A percentile compares a stretch with the other conserved stretches of the same genome.
Evolutionary conservation across 352 stramenopile species (phyloP).

Genomic region (Globisporangium heterothallicum): DNA sequence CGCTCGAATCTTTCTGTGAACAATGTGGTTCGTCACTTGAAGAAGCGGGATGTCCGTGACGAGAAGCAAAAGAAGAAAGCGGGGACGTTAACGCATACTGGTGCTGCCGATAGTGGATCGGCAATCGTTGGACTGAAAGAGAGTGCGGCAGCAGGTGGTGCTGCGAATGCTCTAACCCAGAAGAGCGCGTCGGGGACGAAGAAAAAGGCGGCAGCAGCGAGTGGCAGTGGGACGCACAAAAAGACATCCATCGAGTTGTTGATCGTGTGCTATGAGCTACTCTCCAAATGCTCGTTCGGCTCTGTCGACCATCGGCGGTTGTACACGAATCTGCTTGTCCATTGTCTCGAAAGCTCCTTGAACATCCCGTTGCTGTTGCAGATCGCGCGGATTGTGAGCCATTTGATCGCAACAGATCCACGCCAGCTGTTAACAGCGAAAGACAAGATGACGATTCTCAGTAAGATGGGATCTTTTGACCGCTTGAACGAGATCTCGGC

Average conservation of each 20-base stretch:
- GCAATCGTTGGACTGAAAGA: slow-evolving; percentile 19
- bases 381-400: slow-evolving; percentile 73
- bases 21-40: slow-evolving; percentile 65
- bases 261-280: slow-evolving; percentile 68
- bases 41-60: slow-evolving; percentile 41
- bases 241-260: slow-evolving; percentile 79
- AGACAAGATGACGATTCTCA: slow-evolving; percentile 84
- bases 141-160: not conserved
- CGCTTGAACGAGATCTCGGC: slow-evolving; percentile 82
- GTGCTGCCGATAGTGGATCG: slow-evolving; percentile 15
- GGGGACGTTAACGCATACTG: not conserved
- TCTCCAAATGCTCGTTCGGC: slow-evolving; percentile 79
- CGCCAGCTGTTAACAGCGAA: slow-evolving; percentile 78
- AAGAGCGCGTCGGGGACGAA: slow-evolving; percentile 13
- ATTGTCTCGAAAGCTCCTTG: slow-evolving; percentile 81
- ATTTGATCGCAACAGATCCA: slow-evolving; percentile 48
- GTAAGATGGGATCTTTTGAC: slow-evolving; percentile 85
- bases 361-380: slow-evolving; percentile 81
- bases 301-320: slow-evolving; percentile 64
- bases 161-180: not conserved
- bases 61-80: slow-evolving; percentile 70
- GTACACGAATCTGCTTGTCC: slow-evolving; percentile 80
- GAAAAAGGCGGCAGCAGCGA: slow-evolving; percentile 36
- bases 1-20: slow-evolving; percentile 77
- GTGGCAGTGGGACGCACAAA: slow-evolving; percentile 15